Evolutionary conservation across 805 yeast species (phyloP), one percentile per base, ranked within the genome.

Genomic region (Schwanniomyces vanrijiae): DNA sequence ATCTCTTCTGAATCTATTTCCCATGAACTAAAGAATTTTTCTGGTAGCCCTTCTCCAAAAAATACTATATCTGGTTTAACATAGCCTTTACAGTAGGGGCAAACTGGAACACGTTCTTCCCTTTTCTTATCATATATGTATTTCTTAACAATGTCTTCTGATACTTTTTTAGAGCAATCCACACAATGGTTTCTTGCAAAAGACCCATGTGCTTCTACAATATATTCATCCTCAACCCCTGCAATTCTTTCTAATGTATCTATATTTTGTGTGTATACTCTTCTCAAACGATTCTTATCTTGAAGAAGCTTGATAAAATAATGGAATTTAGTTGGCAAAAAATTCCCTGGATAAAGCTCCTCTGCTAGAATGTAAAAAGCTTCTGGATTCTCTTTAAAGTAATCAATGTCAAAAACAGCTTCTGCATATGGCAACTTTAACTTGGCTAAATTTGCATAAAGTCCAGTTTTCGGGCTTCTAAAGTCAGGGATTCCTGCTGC

Each of bases 401-500:
- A 92, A 16, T 84, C 91, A 37, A 92, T 84, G 60, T 91, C 97
- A 62, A 92, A 92, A 1, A 92, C 97, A 0, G 97, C 97, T 61
- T 92, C 99, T 0, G 97, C 94, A 62, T 81, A 90, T 5, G 98
- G 98, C 42, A 92, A 70, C 29, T 88, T 76, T 33, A 91, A 73
- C 52, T 81, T 76, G 18, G 85, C 75, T 43, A 92, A 71, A 61
- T 92, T 92, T 52, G 90, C 81, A 59, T 92, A 92, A 5, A 92
- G 76, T 0, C 96, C 96, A 1, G 98, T 92, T 37, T 82, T 79
- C 0, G 97, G 97, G 16, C 95, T 83, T 55, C 98, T 75, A 64
- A 92, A 92, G 64, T 92, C 99, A 0, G 98, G 99, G 40, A 91
- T 92, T 0, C 98, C 99, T 40, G 96, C 90, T 2, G 88, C 75